Evolutionary conservation across 2,329 filamentous ascomycete species (phyloP), one percentile per base, ranked within the genome.

Genomic region (Colletotrichum filicis): DNA sequence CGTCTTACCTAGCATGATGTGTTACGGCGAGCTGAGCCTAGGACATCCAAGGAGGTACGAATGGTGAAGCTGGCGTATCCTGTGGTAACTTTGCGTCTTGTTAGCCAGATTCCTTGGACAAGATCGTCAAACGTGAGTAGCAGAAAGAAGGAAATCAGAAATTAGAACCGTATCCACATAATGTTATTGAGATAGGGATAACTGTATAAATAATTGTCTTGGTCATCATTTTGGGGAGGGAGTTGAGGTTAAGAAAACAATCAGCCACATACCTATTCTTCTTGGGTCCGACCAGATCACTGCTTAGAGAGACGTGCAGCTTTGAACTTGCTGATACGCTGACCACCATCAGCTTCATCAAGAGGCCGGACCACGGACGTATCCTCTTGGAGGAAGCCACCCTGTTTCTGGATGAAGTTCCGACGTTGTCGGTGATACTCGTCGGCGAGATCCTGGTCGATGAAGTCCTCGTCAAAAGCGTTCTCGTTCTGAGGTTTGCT

Each of bases 351-450:
- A 30, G 89, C 87, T 77, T 95, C 91, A 66, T 92, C 91, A 57
- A 95, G 85, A 1, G 93, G 90, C 65, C 93, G 88, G 59, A 91
- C 89, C 22, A 89, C 89, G 65, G 90, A 87, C 73, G 94, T 91
- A 72, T 93, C 90, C 76, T 95, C 90, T 70, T 90, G 89, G 77
- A 93, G 84, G 81, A 98, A 97, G 3, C 95, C 95, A 64, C 95
- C 95, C 77, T 97, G 91, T 77, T 92, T 89, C 76, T 95, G 91
- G 66, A 98, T 95, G 82, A 97, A 92, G 78, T 90, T 90, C 80
- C 95, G 97, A 24, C 96, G 92, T 81, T 94, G 87, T 57, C 90
- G 91, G 80, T 97, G 93, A 81, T 97, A 97, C 79, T 97, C 94
- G 49, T 91, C 90, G 8, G 94, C 92, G 16, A 97, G 91, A 80